Evolutionary conservation across 345 rosid genomes (phyloP).

Genomic region (Streptanthus diversifolius): DNA sequence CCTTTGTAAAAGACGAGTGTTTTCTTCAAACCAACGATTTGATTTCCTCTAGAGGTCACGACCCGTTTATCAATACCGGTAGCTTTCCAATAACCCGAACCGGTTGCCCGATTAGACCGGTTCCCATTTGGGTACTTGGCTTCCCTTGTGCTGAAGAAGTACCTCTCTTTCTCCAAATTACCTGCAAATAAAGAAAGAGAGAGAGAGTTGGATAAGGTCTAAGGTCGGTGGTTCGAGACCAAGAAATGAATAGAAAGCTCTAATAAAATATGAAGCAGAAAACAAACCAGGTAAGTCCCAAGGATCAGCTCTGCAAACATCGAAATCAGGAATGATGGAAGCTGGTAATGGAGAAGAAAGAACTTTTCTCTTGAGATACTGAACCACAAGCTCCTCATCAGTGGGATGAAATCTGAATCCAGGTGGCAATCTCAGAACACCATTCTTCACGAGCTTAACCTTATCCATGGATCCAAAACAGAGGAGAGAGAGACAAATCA

Average conservation of each 20-base stretch:
- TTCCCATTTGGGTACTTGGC: conserved; percentile 93
- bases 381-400: conserved; percentile 88
- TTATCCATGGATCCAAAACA: conserved; percentile 51
- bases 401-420: conserved; percentile 97
- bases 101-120: conserved; percentile 79
- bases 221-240: neutral
- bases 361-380: conserved; percentile 74
- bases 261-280: neutral
- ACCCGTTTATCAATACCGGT: conserved; percentile 87
- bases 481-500: neutral
- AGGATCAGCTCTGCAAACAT: conserved; percentile 93
- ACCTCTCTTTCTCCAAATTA: conserved; percentile 83
- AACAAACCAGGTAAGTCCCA: conserved; percentile 93
- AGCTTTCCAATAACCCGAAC: conserved; percentile 94
- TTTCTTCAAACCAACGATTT: conserved; percentile 84
- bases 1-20: conserved; percentile 97
- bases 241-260: neutral
- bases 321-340: conserved; percentile 85
- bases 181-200: conserved; percentile 42
- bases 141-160: conserved; percentile 87
- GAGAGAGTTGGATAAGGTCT: neutral
- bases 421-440: conserved; percentile 78
- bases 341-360: conserved; percentile 77
- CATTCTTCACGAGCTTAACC: conserved; percentile 62
- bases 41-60: conserved; percentile 52